Base-by-base conservation (phyloP, 352 stramenopile species). In the Phytophthora fragariaefolia region DNA sequence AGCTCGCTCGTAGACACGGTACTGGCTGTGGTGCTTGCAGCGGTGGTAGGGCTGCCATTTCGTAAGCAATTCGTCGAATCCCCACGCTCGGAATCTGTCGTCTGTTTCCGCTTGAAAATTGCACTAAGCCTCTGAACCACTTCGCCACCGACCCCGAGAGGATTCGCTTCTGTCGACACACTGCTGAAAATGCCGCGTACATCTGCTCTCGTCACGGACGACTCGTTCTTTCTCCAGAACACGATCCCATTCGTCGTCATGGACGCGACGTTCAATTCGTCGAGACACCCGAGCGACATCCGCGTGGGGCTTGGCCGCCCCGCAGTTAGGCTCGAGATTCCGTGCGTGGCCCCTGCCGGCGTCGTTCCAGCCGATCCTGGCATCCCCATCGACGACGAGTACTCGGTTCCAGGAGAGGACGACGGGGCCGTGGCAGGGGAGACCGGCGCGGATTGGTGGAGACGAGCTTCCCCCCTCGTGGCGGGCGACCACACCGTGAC, bases 201-300 rank as follows among this genome's bases (percentile, higher is more conserved):
- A 15, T 90, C 74, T 8, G 59, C 56, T 8, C 69, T 58, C 15
- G 70, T 71, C 10, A 85, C 49, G 0, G 73, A 79, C 1, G 77
- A 80, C 18, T 86, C 71, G 10, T 78, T 72, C 32, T 89, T 88
- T 13, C 73, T 60, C 79, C 80, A 92, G 58, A 92, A 92, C 4
- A 89, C 73, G 26, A 92, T 76, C 1, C 79, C 80, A 55, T 83
- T 80, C 9, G 77, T 85, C 34, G 80, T 90, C 57, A 87, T 80
- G 5, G 80, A 80, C 7, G 81, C 82, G n/a, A 86, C 71, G 36
- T 90, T 89, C 10, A 89, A 63, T 23, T 90, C 79, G 5, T 81
- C 70, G 3, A 90, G 65, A 24, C 75, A 83, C 27, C 80, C 74
- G 17, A 92, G 66, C 5, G 71, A 80, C 68, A 80, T 79, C 13